Conservation (phyloP, 129 eudicot genomes). For the Kitagawia praeruptora region DNA sequence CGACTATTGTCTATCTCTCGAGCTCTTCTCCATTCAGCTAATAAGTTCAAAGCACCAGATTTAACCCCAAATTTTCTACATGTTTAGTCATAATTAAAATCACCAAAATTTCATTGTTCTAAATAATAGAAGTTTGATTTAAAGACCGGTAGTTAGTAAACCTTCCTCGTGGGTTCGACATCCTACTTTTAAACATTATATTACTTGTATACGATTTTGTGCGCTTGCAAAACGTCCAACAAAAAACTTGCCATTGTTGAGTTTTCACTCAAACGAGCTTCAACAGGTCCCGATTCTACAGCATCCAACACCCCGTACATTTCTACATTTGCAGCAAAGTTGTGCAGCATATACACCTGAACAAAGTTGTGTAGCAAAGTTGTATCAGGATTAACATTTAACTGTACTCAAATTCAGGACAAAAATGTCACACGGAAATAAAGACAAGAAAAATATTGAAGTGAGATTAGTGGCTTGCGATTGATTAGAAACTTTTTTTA, state of each 20-base stretch:
- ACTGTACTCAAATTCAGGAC: not conserved
- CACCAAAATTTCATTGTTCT: too few relatives aligned
- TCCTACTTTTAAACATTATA: too few relatives aligned
- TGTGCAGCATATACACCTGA: constrained; percentile 92
- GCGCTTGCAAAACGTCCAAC: too few relatives aligned
- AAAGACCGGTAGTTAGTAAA: too few relatives aligned
- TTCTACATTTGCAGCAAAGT: constrained; percentile 77
- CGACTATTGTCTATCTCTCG: too few relatives aligned
- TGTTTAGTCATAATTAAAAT: too few relatives aligned
- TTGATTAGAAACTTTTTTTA: not conserved
- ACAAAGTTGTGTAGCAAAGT: not conserved
- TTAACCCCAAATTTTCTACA: too few relatives aligned
- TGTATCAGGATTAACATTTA: not conserved
- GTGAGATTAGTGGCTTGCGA: not conserved
- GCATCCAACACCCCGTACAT: constrained; percentile 79
- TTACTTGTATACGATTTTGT: too few relatives aligned
- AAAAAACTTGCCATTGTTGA: constrained; percentile 65
- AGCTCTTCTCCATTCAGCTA: too few relatives aligned
- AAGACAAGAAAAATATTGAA: not conserved
- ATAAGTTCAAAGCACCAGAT: too few relatives aligned
- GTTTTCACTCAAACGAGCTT: constrained; percentile 71
- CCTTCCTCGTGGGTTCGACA: too few relatives aligned
- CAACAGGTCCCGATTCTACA: constrained; percentile 76
- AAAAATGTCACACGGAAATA: not conserved
- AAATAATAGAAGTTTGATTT: too few relatives aligned